These are phyloP conservation scores for Arabidopsis lyrata DNA, from an alignment of 441 rosid genomes.

Conservation along the genomic window DNA sequence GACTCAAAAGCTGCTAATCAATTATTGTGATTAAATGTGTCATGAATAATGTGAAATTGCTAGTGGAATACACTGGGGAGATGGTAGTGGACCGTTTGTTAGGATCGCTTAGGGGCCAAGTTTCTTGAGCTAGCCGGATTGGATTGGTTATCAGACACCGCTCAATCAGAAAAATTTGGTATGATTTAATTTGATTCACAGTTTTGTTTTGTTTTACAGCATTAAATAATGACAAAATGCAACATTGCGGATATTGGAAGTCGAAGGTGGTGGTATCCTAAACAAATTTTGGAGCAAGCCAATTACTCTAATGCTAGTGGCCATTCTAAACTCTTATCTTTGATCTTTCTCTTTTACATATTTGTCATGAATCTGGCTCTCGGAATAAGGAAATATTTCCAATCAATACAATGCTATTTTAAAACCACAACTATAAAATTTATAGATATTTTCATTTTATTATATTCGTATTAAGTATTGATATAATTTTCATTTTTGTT, in stretches of 20 bases:
- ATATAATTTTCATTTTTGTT: no score
- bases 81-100: slow-evolving; percentile 17
- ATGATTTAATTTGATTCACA: not conserved
- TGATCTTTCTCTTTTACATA: not conserved
- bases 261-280: not conserved
- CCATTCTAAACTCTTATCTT: not conserved
- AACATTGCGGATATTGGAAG: not conserved
- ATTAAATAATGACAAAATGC: no score
- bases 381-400: not conserved
- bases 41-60: not conserved
- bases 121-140: not conserved
- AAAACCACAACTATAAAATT: no score
- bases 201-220: not conserved
- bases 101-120: not conserved
- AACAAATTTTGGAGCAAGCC: not conserved
- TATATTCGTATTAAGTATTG: no score
- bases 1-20: no score
- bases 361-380: not conserved
- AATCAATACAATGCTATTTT: not conserved
- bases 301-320: not conserved
- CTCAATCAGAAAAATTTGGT: not conserved
- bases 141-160: not conserved
- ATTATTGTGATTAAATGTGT: not conserved
- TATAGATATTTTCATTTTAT: not conserved
- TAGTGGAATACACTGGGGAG: slow-evolving; percentile 1